Base-by-base conservation (phyloP, 257 asterid genomes). In the Perilla frutescens region DNA sequence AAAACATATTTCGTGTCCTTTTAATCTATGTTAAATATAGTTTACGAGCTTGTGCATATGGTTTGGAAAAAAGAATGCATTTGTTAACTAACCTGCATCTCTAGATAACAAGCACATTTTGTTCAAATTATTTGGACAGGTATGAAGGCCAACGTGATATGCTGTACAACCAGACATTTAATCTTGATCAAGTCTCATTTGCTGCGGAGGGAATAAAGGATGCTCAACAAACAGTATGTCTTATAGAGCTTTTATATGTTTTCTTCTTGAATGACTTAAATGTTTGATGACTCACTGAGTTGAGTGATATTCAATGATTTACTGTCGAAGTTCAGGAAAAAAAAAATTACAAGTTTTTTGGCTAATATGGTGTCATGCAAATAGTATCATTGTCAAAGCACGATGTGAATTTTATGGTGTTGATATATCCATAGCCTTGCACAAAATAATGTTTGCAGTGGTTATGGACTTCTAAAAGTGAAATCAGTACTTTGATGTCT, bases 121-220 rank as follows among this genome's bases (percentile, higher is more conserved):
- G 51, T 50, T 51, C 47, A 39, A 54, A 36, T 66, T 50, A 3
- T 40, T 45, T 73, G 83, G 59, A 71, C 81, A 92, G 98, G 91
- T 89, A 90, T 57, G 97, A 92, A 84, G 91, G 93, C 15, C 98
- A 92, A 72, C 98, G 98, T 11, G 98, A 90, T 81, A 86, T 87
- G 92, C 91, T 90, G 53, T 90, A 81, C 80, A 87, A 83, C 79
- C 97, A 87, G 87, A 90, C 95, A 7, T 92, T 86, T 73, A 90
- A 88, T 72, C 88, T 92, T 7, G 98, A 90, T 72, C 92, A 86
- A 92, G 97, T 84, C 69, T 79, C 96, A 59, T 87, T 86, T 84
- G 98, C 98, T 74, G 74, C 94, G 14, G 97, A 92, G 79, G 98
- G 86, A 61, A 84, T 89, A 41, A 92, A 89, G 84, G 92, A 92